phyloP scores from a whole-genome alignment of 1,284 basidiomycete species.

The Heterobasidion annosum region DNA sequence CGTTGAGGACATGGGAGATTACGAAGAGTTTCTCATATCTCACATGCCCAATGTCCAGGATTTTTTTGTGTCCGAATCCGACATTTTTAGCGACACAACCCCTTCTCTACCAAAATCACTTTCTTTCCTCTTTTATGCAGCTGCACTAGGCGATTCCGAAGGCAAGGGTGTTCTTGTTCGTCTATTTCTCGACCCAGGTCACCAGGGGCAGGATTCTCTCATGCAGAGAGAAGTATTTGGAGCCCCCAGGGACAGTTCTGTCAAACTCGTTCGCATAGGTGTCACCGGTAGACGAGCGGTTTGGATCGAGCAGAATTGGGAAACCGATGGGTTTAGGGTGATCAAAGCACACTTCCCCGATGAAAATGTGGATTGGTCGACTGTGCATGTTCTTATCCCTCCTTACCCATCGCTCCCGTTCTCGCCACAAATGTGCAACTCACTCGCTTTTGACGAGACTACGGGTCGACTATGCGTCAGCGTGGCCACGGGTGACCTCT shows the following conservation, averaged over 20 bases:
- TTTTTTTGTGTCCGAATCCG: not conserved
- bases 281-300: conserved; percentile 35
- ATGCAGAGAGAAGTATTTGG: conserved; percentile 12
- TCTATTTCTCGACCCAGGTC: not conserved
- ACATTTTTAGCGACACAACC: conserved; percentile 3
- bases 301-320: conserved; percentile 44
- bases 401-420: conserved; percentile 36
- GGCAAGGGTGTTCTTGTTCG: not conserved
- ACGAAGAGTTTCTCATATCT: not conserved
- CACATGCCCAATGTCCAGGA: not conserved
- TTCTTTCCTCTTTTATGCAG: conserved; percentile 5
- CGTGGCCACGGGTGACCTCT: conserved; percentile 39
- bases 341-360: conserved; percentile 33
- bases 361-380: conserved; percentile 5
- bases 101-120: conserved; percentile 1
- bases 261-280: conserved; percentile 38
- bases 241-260: conserved; percentile 21
- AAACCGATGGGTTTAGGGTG: conserved; percentile 34
- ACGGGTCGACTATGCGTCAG: conserved; percentile 38
- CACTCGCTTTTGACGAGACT: conserved; percentile 42
- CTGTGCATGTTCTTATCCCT: conserved; percentile 28
- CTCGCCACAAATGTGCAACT: conserved; percentile 29
- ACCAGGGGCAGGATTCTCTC: not conserved
- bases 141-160: not conserved
- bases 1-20: not conserved